These are phyloP conservation scores for Galium porrigens DNA, from an alignment of 305 asterid genomes.

Conservation along the genomic window DNA sequence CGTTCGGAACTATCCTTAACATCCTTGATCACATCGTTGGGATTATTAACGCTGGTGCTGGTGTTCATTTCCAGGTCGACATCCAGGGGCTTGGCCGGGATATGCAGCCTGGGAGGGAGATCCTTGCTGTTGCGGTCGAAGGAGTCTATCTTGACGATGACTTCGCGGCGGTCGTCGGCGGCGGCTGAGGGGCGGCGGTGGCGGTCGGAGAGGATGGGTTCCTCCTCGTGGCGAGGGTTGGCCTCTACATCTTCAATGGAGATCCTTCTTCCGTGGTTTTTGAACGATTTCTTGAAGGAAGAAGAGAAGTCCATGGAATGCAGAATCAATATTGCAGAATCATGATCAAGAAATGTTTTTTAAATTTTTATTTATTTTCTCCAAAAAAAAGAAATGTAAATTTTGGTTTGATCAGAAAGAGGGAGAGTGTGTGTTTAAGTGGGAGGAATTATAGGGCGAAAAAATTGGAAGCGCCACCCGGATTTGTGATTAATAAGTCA, in stretches of 20 bases:
- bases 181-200: slow-evolving; percentile 16
- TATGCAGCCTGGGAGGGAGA: background rate
- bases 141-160: slow-evolving; percentile 52
- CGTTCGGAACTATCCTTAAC: slow-evolving; percentile 1
- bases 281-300: slow-evolving; percentile 42
- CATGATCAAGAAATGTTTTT: background rate
- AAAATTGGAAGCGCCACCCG: background rate
- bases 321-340: background rate
- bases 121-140: slow-evolving; percentile 12
- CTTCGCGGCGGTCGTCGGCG: slow-evolving; percentile 23
- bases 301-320: slow-evolving; percentile 38
- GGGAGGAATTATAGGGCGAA: background rate
- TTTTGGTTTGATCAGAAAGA: background rate
- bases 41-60: slow-evolving; percentile 1
- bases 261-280: slow-evolving; percentile 29
- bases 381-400: background rate
- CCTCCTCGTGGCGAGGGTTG: slow-evolving; percentile 26
- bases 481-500: background rate
- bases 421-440: background rate
- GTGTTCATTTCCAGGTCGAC: slow-evolving; percentile 59
- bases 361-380: too few species aligned
- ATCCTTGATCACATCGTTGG: background rate
- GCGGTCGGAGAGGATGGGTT: slow-evolving; percentile 42
- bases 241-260: slow-evolving; percentile 27
- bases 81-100: slow-evolving; percentile 26